Evolutionary conservation across 768 basidiomycete genomes (phyloP), one percentile per base, ranked within the genome.

Genomic region (Serendipita sp.): DNA sequence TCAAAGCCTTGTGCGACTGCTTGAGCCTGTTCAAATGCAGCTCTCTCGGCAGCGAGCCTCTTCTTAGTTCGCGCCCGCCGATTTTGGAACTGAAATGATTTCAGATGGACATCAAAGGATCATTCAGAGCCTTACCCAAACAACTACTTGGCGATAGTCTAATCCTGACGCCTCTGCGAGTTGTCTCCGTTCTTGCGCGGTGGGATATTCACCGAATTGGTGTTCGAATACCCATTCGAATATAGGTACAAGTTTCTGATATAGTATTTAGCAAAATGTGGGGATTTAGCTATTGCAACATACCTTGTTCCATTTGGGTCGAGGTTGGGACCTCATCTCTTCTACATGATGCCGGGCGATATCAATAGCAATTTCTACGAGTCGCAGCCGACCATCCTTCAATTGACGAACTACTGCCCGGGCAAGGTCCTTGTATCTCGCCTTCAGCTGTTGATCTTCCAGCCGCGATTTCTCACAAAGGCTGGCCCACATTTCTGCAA

Each of bases 241-340:
- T 7, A 53, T 5, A 53, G 48, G 48, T 7, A 53, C 48, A 5
- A 5, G n/a, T 7, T n/a, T 5, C 48, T 53, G 5, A 53, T 53
- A n/a, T 13, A 53, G 32, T 7, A 53, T n/a, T 24, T 53, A 53
- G 18, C 10, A 53, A 32, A 46, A 46, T 13, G 32, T 10, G 32
- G 48, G 5, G 7, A 32, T 24, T 24, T 53, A 53, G 16, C 5
- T n/a, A 53, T 18, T 18, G 48, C n/a, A 13, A 7, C 38, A 24
- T 53, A 53, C 48, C 32, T 53, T 53, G n/a, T 53, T n/a, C 48
- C 48, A 53, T 53, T 53, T 53, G 48, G 48, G 48, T 24, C 48
- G 5, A 7, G 48, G 16, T 53, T 53, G 48, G 24, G 24, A 24
- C 24, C 24, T 24, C 24, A 24, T 24, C 24, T 24, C 24, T 24